These are phyloP conservation scores for Epichloe brachyelytri DNA, from an alignment of 2,329 filamentous ascomycete genomes.

Conservation along the genomic window DNA sequence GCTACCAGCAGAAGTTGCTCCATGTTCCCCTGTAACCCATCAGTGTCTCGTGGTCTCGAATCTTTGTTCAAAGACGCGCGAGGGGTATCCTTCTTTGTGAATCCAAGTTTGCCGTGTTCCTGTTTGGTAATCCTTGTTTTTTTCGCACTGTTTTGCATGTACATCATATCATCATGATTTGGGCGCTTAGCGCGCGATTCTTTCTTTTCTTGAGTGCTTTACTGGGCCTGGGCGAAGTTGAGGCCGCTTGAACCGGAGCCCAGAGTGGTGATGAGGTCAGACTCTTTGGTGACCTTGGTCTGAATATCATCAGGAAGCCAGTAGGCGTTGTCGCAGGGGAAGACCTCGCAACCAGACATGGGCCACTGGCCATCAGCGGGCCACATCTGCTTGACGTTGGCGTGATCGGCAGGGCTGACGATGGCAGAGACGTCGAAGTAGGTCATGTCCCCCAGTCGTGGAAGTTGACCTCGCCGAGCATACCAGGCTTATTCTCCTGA, in stretches of 20 bases:
- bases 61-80: background rate
- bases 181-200: background rate
- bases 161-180: slow-evolving; percentile 2
- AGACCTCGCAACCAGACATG: slow-evolving; percentile 37
- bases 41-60: background rate
- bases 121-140: background rate
- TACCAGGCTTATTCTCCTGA: slow-evolving; percentile 28
- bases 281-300: slow-evolving; percentile 37
- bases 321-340: slow-evolving; percentile 43
- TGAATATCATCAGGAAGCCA: slow-evolving; percentile 40
- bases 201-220: background rate
- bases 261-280: slow-evolving; percentile 38
- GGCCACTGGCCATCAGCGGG: slow-evolving; percentile 24
- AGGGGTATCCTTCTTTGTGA: slow-evolving; percentile 3
- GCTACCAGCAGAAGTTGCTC: background rate
- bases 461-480: slow-evolving; percentile 40
- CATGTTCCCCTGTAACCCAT: background rate
- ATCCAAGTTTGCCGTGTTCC: background rate
- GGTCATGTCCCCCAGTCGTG: slow-evolving; percentile 33
- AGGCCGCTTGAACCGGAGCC: slow-evolving; percentile 21
- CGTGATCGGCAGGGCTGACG: slow-evolving; percentile 34
- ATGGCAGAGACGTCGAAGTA: slow-evolving; percentile 50
- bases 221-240: slow-evolving; percentile 8
- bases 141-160: background rate
- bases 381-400: slow-evolving; percentile 43